phyloP scores from a whole-genome alignment of 257 asterid genomes.

The Ophiorrhiza pumila region DNA sequence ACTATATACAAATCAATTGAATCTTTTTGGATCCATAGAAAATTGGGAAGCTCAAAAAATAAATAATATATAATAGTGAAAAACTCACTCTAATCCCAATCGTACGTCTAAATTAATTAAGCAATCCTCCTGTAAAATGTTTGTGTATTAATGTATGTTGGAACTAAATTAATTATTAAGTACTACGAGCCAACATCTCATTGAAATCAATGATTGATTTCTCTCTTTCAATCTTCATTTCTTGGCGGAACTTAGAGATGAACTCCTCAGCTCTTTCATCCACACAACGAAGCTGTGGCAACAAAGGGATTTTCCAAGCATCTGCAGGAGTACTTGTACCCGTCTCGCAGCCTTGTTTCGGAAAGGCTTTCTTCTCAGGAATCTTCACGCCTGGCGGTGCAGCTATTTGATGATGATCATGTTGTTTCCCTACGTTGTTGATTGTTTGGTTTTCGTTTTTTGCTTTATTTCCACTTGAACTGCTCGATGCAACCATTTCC shows the following conservation, averaged over 20 bases:
- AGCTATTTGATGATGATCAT: not conserved
- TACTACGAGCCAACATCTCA: slow-evolving; percentile 64
- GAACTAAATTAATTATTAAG: slow-evolving; percentile 9
- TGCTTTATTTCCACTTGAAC: not conserved
- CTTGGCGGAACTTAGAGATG: slow-evolving; percentile 52
- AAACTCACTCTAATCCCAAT: not conserved
- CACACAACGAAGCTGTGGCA: slow-evolving; percentile 37
- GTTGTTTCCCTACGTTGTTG: not conserved
- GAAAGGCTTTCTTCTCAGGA: not conserved
- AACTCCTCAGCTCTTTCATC: slow-evolving; percentile 55
- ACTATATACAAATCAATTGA: not conserved
- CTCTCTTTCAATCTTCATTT: slow-evolving; percentile 63
- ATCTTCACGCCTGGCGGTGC: not conserved
- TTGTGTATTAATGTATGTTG: not conserved
- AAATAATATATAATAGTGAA: not conserved
- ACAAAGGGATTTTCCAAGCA: slow-evolving; percentile 30
- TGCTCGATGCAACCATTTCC: slow-evolving; percentile 26
- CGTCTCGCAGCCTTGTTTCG: slow-evolving; percentile 10
- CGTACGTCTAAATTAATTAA: no score
- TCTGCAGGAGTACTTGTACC: slow-evolving; percentile 4
- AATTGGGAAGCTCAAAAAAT: slow-evolving; percentile 12
- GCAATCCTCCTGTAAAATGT: not conserved
- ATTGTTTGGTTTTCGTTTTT: not conserved
- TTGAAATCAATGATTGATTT: slow-evolving; percentile 55
- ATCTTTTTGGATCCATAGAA: slow-evolving; percentile 1